A percentile compares a stretch with the other conserved stretches of the same genome.
These are phyloP conservation scores for Seminavis robusta DNA, from an alignment of 108 stramenopile species.

Conservation along the genomic window DNA sequence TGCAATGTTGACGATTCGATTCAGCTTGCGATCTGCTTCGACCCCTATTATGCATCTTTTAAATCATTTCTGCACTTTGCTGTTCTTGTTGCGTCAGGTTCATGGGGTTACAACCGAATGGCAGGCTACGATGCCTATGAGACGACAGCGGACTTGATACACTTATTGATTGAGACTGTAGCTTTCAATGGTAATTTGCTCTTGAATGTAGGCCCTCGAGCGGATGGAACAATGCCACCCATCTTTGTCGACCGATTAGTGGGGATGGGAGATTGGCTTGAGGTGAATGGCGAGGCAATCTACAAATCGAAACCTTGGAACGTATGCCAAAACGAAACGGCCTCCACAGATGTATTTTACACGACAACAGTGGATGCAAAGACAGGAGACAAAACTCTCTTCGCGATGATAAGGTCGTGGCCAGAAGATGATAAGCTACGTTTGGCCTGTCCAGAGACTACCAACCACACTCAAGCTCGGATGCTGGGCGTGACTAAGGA, in stretches of 20 bases:
- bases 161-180: slow-evolving; percentile 26
- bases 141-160: slow-evolving; percentile 25
- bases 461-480: slow-evolving; percentile 12
- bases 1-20: too few species aligned
- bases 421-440: slow-evolving; percentile 9
- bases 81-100: neutral
- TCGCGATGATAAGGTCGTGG: too few species aligned
- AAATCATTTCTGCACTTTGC: too few species aligned
- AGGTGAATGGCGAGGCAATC: slow-evolving; percentile 42
- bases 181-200: slow-evolving; percentile 39
- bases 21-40: too few species aligned
- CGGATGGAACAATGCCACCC: slow-evolving; percentile 41
- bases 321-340: slow-evolving; percentile 15
- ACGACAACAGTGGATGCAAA: slow-evolving; percentile 8
- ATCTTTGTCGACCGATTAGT: slow-evolving; percentile 40
- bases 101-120: slow-evolving; percentile 40
- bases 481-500: slow-evolving; percentile 24
- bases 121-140: slow-evolving; percentile 17
- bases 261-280: slow-evolving; percentile 42
- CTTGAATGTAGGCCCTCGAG: slow-evolving; percentile 42
- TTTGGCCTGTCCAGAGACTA: slow-evolving; percentile 20
- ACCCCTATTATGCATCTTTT: too few species aligned
- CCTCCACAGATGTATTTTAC: slow-evolving; percentile 11
- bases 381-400: too few species aligned
- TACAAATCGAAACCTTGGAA: slow-evolving; percentile 38